Percentiles rank a stretch among this genome's conserved stretches.
Conservation (phyloP, 805 yeast species). For the Cyberlindnera mrakii region DNA sequence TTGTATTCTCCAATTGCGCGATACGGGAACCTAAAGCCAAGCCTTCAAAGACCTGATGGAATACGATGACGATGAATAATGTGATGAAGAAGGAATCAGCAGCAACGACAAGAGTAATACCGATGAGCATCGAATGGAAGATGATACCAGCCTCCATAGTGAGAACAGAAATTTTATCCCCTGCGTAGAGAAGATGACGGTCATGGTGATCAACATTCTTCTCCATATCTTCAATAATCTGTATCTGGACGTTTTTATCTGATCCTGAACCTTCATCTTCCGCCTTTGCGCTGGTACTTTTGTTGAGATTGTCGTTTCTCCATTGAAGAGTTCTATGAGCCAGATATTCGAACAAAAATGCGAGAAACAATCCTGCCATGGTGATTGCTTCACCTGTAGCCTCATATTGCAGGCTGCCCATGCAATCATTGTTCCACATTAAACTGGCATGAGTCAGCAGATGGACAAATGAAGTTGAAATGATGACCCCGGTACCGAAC, state of each 20-base stretch:
- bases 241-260: background rate
- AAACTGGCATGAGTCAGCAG: slow-evolving; percentile 14
- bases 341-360: slow-evolving; percentile 13
- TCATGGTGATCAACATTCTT: background rate
- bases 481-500: slow-evolving; percentile 19
- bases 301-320: background rate
- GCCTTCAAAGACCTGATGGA: slow-evolving; percentile 80
- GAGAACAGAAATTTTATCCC: slow-evolving; percentile 28
- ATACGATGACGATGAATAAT: slow-evolving; percentile 55
- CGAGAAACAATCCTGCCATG: slow-evolving; percentile 16
- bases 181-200: slow-evolving; percentile 5
- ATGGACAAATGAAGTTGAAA: slow-evolving; percentile 19
- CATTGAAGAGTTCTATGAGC: slow-evolving; percentile 8
- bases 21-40: slow-evolving; percentile 77
- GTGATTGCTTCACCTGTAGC: slow-evolving; percentile 15
- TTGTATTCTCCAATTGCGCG: slow-evolving; percentile 34
- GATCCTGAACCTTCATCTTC: background rate
- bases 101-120: slow-evolving; percentile 67
- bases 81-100: slow-evolving; percentile 62
- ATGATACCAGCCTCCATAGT: slow-evolving; percentile 71
- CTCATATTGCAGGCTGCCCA: slow-evolving; percentile 13
- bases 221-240: background rate
- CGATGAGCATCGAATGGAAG: slow-evolving; percentile 76
- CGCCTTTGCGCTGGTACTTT: too few relatives aligned
- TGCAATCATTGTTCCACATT: slow-evolving; percentile 15